phyloP scores from a whole-genome alignment of 2,329 filamentous ascomycete species.

The Aspergillus sp. region DNA sequence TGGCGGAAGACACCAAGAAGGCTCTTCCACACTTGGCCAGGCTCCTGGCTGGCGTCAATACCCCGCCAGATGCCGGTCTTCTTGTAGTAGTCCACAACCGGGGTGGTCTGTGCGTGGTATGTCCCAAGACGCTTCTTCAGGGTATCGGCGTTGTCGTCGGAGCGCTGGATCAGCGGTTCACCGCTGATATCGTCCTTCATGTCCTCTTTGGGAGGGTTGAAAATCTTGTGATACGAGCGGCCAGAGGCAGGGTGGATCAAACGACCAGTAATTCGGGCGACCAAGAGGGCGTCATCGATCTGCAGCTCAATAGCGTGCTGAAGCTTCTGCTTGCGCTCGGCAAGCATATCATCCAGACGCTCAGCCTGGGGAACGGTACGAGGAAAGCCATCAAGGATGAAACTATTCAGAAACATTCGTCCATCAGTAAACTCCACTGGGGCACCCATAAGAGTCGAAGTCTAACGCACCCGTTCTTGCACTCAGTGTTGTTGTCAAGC shows the following conservation, averaged over 20 bases:
- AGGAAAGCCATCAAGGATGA: constrained; percentile 98
- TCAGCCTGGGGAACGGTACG: constrained; percentile 93
- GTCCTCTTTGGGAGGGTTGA: constrained; percentile 88
- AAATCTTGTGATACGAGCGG: constrained; percentile 94
- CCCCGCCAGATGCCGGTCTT: constrained; percentile 95
- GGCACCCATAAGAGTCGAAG: background rate
- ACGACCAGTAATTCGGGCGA: constrained; percentile 92
- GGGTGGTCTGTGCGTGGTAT: constrained; percentile 88
- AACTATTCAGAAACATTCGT: constrained; percentile 46
- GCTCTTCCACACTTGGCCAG: constrained; percentile 90
- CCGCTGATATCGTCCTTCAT: constrained; percentile 98
- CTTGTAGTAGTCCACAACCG: constrained; percentile 94
- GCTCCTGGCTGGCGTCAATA: constrained; percentile 92
- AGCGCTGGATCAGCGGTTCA: constrained; percentile 91
- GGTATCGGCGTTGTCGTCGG: constrained; percentile 92
- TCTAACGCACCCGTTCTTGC: constrained; percentile 75
- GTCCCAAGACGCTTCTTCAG: constrained; percentile 89
- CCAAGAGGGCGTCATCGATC: constrained; percentile 89
- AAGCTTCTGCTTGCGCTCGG: constrained; percentile 67
- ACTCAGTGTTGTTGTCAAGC: constrained; percentile 87
- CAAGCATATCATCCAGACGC: constrained; percentile 87
- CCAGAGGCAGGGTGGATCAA: constrained; percentile 92
- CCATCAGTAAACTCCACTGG: background rate
- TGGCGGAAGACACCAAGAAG: constrained; percentile 75
- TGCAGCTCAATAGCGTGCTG: constrained; percentile 94